Conservation (phyloP, 176 grass and related monocot genomes). For the Bothriochloa decipiens region DNA sequence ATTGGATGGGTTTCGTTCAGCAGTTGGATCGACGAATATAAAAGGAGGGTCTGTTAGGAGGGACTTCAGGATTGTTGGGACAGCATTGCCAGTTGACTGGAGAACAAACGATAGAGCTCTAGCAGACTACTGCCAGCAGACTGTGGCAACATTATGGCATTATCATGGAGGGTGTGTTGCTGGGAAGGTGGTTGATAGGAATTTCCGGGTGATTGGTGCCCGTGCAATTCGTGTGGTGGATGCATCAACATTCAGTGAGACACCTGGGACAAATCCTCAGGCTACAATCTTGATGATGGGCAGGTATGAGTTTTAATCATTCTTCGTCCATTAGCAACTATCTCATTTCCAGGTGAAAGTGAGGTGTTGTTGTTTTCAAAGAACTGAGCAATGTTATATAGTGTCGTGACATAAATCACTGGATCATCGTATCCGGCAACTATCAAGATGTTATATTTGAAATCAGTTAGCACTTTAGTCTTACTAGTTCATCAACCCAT, state of each 20-base stretch:
- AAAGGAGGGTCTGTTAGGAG: conserved; percentile 50
- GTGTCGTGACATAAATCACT: background rate
- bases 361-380: background rate
- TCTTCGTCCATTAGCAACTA: background rate
- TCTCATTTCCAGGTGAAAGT: background rate
- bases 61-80: conserved; percentile 42
- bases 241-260: conserved; percentile 65
- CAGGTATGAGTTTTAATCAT: conserved; percentile 52
- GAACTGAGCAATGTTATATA: background rate
- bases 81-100: conserved; percentile 53
- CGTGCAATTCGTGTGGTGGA: conserved; percentile 74
- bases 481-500: background rate
- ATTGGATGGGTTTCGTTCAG: conserved; percentile 60
- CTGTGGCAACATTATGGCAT: conserved; percentile 85
- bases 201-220: conserved; percentile 64
- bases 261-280: conserved; percentile 91
- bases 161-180: conserved; percentile 84
- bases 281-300: conserved; percentile 96
- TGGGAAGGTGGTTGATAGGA: conserved; percentile 77
- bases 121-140: conserved; percentile 64
- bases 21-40: conserved; percentile 27
- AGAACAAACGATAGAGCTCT: conserved; percentile 54
- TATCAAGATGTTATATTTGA: background rate
- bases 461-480: background rate
- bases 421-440: background rate